These are phyloP conservation scores for Datura wrightii DNA, from an alignment of 257 asterid genomes.

Conservation along the genomic window DNA sequence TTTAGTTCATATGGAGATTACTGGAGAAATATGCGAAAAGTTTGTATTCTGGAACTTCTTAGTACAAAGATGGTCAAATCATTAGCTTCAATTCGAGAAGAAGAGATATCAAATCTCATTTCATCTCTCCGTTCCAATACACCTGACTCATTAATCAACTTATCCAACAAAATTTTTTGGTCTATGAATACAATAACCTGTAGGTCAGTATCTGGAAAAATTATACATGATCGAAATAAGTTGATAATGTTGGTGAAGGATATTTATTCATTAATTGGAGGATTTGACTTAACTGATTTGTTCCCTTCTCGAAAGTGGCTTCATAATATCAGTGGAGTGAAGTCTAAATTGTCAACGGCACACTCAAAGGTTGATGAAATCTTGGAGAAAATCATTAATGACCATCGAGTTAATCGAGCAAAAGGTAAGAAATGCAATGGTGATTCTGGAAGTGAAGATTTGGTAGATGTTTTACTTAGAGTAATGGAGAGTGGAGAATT, in stretches of 20 bases:
- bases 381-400: background rate
- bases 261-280: background rate
- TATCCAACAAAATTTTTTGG: background rate
- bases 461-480: background rate
- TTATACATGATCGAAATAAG: background rate
- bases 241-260: slow-evolving; percentile 4
- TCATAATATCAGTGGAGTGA: background rate
- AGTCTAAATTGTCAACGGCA: slow-evolving; percentile 1
- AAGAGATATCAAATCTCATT: slow-evolving; percentile 18
- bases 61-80: slow-evolving; percentile 20
- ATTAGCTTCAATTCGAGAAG: background rate
- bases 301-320: slow-evolving; percentile 26
- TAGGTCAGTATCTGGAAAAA: slow-evolving; percentile 24
- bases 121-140: background rate
- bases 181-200: background rate
- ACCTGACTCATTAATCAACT: background rate
- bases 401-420: background rate
- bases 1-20: background rate
- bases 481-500: background rate
- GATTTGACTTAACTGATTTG: slow-evolving; percentile 21
- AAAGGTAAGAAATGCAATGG: background rate
- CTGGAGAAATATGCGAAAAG: slow-evolving; percentile 20
- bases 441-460: background rate
- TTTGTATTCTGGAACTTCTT: background rate
- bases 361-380: slow-evolving; percentile 7